Percentiles rank a stretch among this genome's conserved stretches.
phyloP scores from a whole-genome alignment of 768 basidiomycete species.

The Russula compacta region DNA sequence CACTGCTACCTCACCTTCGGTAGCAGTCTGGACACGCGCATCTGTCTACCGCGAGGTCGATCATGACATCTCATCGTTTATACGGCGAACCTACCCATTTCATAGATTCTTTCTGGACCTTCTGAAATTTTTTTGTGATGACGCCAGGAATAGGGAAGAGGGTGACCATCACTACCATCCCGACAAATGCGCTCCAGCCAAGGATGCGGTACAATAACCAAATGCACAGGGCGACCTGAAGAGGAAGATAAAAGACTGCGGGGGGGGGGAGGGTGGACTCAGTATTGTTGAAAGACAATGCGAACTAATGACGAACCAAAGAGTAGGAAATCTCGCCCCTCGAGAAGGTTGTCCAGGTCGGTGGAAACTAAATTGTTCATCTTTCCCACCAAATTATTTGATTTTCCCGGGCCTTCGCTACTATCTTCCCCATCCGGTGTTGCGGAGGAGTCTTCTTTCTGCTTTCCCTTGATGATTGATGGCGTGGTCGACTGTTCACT shows the following conservation, averaged over 20 bases:
- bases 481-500: constrained; percentile 6
- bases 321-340: constrained; percentile 24
- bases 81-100: constrained; percentile 25
- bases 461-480: constrained; percentile 19
- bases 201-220: constrained; percentile 37
- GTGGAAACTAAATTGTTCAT: constrained; percentile 71
- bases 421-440: background rate
- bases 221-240: constrained; percentile 34
- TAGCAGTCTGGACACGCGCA: constrained; percentile 36
- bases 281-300: background rate
- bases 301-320: background rate
- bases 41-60: constrained; percentile 31
- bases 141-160: constrained; percentile 37
- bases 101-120: constrained; percentile 33
- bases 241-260: constrained; percentile 30
- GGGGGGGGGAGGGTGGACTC: background rate
- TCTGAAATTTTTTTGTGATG: constrained; percentile 30
- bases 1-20: constrained; percentile 28
- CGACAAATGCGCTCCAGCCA: constrained; percentile 43
- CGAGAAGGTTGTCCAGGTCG: constrained; percentile 35
- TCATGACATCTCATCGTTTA: background rate
- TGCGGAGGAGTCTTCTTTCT: background rate
- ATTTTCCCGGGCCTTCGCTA: constrained; percentile 1
- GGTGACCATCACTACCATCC: constrained; percentile 32
- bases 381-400: constrained; percentile 54